Evolutionary conservation across 768 basidiomycete species (phyloP), one percentile per base, ranked within the genome.

Genomic region (Pholiota conissans): DNA sequence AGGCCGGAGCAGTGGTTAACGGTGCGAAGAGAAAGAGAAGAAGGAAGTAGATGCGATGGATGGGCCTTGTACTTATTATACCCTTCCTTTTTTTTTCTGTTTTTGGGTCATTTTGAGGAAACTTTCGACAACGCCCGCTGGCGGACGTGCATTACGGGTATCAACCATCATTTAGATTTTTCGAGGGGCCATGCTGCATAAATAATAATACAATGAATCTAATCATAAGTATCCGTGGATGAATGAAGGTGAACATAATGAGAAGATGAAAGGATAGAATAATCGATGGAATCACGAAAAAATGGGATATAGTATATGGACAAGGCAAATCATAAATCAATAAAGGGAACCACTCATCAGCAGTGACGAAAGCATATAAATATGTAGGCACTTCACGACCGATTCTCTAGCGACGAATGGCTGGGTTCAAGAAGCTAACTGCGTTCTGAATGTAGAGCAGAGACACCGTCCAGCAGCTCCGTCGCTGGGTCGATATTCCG

Each of bases 401-500:
- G n/a, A n/a, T n/a, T n/a, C n/a, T n/a, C n/a, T n/a, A n/a, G n/a
- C n/a, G n/a, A n/a, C n/a, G n/a, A 32, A 32, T 32, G 7, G 7
- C 13, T 32, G 30, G 30, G 30, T 13, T 32, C 7, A 13, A 32
- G 7, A 32, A 13, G 6, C 13, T 32, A 32, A 6, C 30, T 32
- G 30, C 7, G 7, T 32, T 32, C 30, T 32, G 30, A 32, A 6
- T 6, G 6, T 6, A 13, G 30, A 13, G 13, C 30, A 32, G 6
- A 13, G 30, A 32, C 13, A 6, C 30, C 49, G 37, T 56, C 55
- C 35, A 40, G 52, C 28, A 58, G 49, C 28, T 68, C 65, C 52
- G 69, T 72, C 50, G 75, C 74, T 30, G 81, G 73, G 54, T 86
- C 89, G 60, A 98, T 93, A 71, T 96, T 97, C 77, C 92, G 93